Evolutionary conservation across 2,329 filamentous ascomycete species (phyloP).

Genomic region (Cordyceps fumosorosea): DNA sequence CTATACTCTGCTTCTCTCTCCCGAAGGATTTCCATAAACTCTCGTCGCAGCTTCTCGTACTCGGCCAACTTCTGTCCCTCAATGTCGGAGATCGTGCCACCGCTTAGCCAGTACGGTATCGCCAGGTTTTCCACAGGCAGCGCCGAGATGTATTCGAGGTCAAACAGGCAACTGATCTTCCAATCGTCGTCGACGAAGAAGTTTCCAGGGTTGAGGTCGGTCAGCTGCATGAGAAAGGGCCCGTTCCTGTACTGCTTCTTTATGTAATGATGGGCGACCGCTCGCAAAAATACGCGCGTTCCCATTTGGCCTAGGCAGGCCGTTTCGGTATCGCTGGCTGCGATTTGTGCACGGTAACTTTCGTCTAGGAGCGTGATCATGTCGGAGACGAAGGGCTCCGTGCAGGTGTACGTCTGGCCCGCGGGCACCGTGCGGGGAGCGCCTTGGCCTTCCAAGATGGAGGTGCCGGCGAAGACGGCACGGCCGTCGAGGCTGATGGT

Average conservation of each 20-base stretch:
- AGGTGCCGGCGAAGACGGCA: slow-evolving; percentile 20
- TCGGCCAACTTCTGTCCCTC: neutral
- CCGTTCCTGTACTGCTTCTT: slow-evolving; percentile 19
- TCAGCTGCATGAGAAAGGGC: slow-evolving; percentile 24
- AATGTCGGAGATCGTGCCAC: neutral
- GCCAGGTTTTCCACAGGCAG: slow-evolving; percentile 1
- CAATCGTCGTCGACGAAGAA: slow-evolving; percentile 30
- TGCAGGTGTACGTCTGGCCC: slow-evolving; percentile 24
- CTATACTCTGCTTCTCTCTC: neutral
- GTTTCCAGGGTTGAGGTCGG: slow-evolving; percentile 28
- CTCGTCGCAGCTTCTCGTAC: neutral
- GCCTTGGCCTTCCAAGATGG: slow-evolving; percentile 14
- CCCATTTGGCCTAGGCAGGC: neutral
- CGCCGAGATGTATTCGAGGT: slow-evolving; percentile 30
- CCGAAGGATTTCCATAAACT: neutral
- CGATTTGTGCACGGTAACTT: neutral
- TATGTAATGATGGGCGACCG: slow-evolving; percentile 21
- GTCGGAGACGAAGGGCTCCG: slow-evolving; percentile 22
- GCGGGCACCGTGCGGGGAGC: neutral
- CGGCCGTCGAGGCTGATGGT: slow-evolving; percentile 26
- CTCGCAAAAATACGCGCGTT: neutral
- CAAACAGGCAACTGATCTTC: slow-evolving; percentile 28
- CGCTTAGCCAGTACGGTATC: neutral
- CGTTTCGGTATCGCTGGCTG: neutral
- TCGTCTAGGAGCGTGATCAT: slow-evolving; percentile 19